Percentiles rank a stretch among this genome's conserved stretches.
phyloP scores from a whole-genome alignment of 805 yeast species.

The Saccharomyces paradoxus region DNA sequence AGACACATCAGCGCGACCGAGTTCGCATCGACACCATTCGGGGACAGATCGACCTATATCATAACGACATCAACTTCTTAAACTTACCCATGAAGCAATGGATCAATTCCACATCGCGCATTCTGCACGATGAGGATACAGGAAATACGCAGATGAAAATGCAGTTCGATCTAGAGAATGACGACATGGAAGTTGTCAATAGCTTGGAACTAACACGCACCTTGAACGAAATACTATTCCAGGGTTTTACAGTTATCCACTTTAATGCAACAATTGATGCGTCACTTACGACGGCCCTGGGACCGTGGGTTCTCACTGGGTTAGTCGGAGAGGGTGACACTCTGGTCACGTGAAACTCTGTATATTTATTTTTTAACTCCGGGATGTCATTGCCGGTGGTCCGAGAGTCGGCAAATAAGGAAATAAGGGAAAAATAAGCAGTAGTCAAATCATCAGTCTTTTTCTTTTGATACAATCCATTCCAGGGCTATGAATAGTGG shows the following conservation, averaged over 20 bases:
- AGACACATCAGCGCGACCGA: constrained; percentile 13
- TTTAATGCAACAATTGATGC: constrained; percentile 21
- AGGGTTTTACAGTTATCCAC: constrained; percentile 32
- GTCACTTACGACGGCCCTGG: constrained; percentile 18
- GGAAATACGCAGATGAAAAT: constrained; percentile 29
- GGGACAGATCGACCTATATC: constrained; percentile 37
- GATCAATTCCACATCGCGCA: constrained; percentile 37
- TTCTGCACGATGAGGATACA: constrained; percentile 15
- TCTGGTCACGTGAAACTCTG: constrained; percentile 5
- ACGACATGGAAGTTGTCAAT: constrained; percentile 38
- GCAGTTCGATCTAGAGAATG: constrained; percentile 34
- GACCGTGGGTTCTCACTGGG: constrained; percentile 24
- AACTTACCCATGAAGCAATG: constrained; percentile 39
- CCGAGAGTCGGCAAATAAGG: background rate
- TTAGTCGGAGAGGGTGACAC: constrained; percentile 24
- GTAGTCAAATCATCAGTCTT: background rate
- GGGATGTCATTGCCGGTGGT: background rate
- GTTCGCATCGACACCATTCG: constrained; percentile 32
- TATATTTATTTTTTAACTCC: background rate
- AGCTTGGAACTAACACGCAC: constrained; percentile 36
- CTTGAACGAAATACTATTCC: constrained; percentile 34
- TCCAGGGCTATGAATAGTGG: background rate
- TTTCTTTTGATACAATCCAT: background rate
- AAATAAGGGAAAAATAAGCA: background rate
- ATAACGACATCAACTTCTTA: constrained; percentile 36